Evolutionary conservation across 495 filamentous ascomycete species (phyloP).

Genomic region (Talaromyces borbonicus): DNA sequence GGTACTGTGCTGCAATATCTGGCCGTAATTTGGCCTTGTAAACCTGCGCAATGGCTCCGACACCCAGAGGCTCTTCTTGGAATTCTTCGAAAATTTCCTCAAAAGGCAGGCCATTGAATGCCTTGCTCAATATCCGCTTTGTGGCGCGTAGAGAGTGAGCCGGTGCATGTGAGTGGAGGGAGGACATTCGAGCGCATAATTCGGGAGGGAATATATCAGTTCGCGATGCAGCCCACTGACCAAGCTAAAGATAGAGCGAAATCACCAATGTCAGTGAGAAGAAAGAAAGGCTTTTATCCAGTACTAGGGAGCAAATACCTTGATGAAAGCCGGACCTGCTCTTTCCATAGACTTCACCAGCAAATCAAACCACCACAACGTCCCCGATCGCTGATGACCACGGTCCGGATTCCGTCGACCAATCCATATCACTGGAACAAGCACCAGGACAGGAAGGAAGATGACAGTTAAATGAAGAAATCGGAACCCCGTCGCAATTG

Average conservation of each 20-base stretch:
- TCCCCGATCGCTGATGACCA: constrained; percentile 64
- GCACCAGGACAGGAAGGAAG: constrained; percentile 79
- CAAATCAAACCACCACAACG: constrained; percentile 92
- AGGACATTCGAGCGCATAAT: constrained; percentile 88
- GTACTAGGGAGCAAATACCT: constrained; percentile 46
- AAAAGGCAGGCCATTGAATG: constrained; percentile 71
- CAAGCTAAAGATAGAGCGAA: constrained; percentile 48
- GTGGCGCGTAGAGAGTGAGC: constrained; percentile 80
- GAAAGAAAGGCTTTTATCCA: not conserved
- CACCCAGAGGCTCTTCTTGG: constrained; percentile 78
- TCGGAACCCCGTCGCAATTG: constrained; percentile 74
- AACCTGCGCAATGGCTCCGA: constrained; percentile 95
- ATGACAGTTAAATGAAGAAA: constrained; percentile 80
- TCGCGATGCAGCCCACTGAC: constrained; percentile 97
- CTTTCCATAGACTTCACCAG: constrained; percentile 84
- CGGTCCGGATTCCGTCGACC: constrained; percentile 49
- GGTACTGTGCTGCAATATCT: constrained; percentile 55
- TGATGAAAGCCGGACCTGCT: constrained; percentile 95
- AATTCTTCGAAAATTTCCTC: constrained; percentile 97
- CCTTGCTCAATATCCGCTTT: constrained; percentile 64
- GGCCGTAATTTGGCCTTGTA: constrained; percentile 91
- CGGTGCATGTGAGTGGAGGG: constrained; percentile 86
- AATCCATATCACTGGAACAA: constrained; percentile 73
- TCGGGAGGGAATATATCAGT: constrained; percentile 96
- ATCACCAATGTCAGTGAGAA: not conserved